Evolutionary conservation across 2,329 filamentous ascomycete genomes (phyloP).

Genomic region (Clonostachys chloroleuca): DNA sequence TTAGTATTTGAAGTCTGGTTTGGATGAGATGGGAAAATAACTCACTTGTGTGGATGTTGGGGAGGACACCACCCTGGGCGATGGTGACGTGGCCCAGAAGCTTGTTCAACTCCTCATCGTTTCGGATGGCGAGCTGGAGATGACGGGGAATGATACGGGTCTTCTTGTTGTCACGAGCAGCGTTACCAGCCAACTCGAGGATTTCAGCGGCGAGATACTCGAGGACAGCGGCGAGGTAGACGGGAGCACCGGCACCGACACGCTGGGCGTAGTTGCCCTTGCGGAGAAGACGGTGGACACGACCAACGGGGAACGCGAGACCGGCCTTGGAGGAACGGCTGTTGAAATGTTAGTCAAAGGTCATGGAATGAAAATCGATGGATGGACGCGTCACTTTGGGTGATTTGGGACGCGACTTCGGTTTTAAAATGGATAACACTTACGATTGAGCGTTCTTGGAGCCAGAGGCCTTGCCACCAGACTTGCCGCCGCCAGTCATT

Average conservation of each 20-base stretch:
- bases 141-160: conserved; percentile 99
- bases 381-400: neutral
- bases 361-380: neutral
- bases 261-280: conserved; percentile 99
- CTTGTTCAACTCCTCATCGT: conserved; percentile 99
- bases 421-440: conserved; percentile 35
- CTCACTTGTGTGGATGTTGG: conserved; percentile 96
- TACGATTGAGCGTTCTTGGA: conserved; percentile 99
- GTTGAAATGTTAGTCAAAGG: conserved; percentile 5
- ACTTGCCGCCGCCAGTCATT: conserved; percentile 99
- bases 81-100: conserved; percentile 94
- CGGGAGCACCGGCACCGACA: conserved; percentile 96
- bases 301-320: conserved; percentile 97
- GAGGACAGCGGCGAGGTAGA: conserved; percentile 95
- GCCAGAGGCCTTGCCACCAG: conserved; percentile 98
- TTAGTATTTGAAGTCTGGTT: conserved; percentile 24
- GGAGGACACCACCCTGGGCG: conserved; percentile 93
- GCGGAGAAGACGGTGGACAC: conserved; percentile 97
- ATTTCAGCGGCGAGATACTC: conserved; percentile 99
- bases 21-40: conserved; percentile 13
- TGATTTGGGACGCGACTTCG: neutral
- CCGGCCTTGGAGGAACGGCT: conserved; percentile 99
- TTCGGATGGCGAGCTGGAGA: conserved; percentile 97
- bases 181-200: conserved; percentile 97
- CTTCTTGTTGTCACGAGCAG: conserved; percentile 99